Evolutionary conservation across 2,329 filamentous ascomycete genomes (phyloP), one percentile per base, ranked within the genome.

Genomic region (Chaetomiaceae sp.): DNA sequence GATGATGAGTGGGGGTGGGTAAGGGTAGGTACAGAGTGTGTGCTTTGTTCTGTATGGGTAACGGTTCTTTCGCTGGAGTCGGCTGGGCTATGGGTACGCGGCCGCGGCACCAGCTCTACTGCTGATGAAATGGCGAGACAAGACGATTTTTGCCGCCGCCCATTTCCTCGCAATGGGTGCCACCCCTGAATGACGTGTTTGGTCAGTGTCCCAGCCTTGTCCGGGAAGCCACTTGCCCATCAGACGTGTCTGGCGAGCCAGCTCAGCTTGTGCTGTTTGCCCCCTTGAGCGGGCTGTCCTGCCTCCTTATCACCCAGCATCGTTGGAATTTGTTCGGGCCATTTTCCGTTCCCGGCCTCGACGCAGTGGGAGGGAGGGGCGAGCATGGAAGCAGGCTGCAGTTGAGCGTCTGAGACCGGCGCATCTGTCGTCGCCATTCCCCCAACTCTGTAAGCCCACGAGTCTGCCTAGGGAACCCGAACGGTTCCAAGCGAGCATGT

Each of bases 391-490:
- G 19, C 19, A 20, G 12, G 22, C 12, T 20, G n/a, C n/a, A 37
- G 22, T n/a, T n/a, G n/a, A n/a, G n/a, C n/a, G n/a, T n/a, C 22
- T n/a, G 25, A 22, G 17, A 31, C 20, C 31, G 33, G 12, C 25
- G 11, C n/a, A 44, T 31, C 4, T 20, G 40, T 20, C 25, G n/a
- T n/a, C n/a, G 17, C 17, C 38, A 22, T 42, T 34, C 17, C 42
- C 20, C 29, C 19, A 33, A 19, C 17, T 25, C 14, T 15, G 19
- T 34, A 15, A 33, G 48, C 43, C 43, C 25, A 3, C 17, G 31
- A 43, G 20, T 55, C 44, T 55, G 53, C 53, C 48, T 51, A 23
- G 38, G 15, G 6, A 31, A 47, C n/a, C 51, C n/a, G 46, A 39
- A 39, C 14, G 25, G 33, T 25, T 23, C 2, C 12, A 37, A 3